These are phyloP conservation scores for Phytopythium delawarense DNA, from an alignment of 352 stramenopile genomes.

Conservation along the genomic window DNA sequence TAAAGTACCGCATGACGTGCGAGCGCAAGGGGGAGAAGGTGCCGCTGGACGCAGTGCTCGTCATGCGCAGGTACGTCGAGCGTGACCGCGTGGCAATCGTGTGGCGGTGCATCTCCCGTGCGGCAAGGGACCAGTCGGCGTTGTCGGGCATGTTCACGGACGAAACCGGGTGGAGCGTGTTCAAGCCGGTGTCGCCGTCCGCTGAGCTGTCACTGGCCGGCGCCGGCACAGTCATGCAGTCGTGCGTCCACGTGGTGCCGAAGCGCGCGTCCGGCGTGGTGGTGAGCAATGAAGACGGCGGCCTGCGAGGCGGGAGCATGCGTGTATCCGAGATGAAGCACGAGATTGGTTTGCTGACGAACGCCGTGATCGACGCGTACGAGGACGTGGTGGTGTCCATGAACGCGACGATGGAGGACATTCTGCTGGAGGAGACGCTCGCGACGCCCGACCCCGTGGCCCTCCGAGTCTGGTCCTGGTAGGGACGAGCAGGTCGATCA, in stretches of 20 bases:
- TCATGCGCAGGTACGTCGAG: conserved; percentile 46
- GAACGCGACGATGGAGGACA: conserved; percentile 44
- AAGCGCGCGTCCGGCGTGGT: conserved; percentile 20
- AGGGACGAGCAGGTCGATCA: background rate
- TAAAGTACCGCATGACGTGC: conserved; percentile 32
- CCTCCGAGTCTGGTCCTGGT: conserved; percentile 6
- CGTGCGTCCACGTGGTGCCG: conserved; percentile 38
- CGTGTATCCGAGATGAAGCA: conserved; percentile 12
- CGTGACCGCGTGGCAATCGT: conserved; percentile 44
- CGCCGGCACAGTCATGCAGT: conserved; percentile 36
- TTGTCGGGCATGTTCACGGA: conserved; percentile 45
- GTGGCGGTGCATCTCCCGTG: conserved; percentile 38
- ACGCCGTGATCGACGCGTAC: conserved; percentile 49
- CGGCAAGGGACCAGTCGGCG: conserved; percentile 26
- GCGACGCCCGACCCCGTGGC: background rate
- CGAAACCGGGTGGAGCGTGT: conserved; percentile 58
- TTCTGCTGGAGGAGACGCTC: conserved; percentile 35
- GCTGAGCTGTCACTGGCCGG: conserved; percentile 14
- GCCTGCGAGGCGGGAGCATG: conserved; percentile 2
- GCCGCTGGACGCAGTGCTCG: conserved; percentile 36
- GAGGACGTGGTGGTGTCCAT: conserved; percentile 48
- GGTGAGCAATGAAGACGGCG: conserved; percentile 5
- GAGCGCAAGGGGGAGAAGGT: conserved; percentile 17
- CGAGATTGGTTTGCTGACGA: conserved; percentile 43
- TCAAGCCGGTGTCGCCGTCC: conserved; percentile 32